Evolutionary conservation across 371 early-diverging fungal genomes (phyloP), one percentile per base, ranked within the genome.

Genomic region (Circinella minor): DNA sequence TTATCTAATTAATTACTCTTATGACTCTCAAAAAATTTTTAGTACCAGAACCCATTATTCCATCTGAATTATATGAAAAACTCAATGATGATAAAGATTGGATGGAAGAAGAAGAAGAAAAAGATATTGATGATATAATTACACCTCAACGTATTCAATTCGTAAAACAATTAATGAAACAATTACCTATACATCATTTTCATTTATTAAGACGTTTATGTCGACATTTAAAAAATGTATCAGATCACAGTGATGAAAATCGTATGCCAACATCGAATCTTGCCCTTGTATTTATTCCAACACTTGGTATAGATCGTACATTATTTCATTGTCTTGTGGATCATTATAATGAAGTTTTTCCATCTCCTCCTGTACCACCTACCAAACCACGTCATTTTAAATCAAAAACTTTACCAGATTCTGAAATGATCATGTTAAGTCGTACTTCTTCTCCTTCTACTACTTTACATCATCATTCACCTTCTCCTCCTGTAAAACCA

Each of bases 211-310:
- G 82, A 11, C 68, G 81, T 1, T 78, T 92, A 4, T 88, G 88
- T 38, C 84, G 79, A 34, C 95, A 95, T 68, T 77, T 95, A 8
- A 81, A 91, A 62, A 82, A 83, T 47, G 86, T 95, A 13, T 90
- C 89, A 4, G 87, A 88, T 65, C 74, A 86, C 43, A 79, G 81
- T 43, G 79, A 78, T 43, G 76, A 74, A 18, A 95, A 93, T 74
- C 87, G 90, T 67, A 95, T 95, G 95, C 92, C 87, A 11, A 82
- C 89, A 6, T 86, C 89, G 14, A 95, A 95, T 72, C 82, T 95
- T 27, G 92, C 91, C 0, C 84, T 94, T 17, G 91, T 95, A 1
- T 95, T 95, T 76, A 88, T 91, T 37, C 94, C 94, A 8, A 94
- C 92, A 0, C 77, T 94, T 3, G 88, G 90, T 27, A 88, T 95